Evolutionary conservation across 2,329 filamentous ascomycete genomes (phyloP), one percentile per base, ranked within the genome.

Genomic region (Alternaria longipes): DNA sequence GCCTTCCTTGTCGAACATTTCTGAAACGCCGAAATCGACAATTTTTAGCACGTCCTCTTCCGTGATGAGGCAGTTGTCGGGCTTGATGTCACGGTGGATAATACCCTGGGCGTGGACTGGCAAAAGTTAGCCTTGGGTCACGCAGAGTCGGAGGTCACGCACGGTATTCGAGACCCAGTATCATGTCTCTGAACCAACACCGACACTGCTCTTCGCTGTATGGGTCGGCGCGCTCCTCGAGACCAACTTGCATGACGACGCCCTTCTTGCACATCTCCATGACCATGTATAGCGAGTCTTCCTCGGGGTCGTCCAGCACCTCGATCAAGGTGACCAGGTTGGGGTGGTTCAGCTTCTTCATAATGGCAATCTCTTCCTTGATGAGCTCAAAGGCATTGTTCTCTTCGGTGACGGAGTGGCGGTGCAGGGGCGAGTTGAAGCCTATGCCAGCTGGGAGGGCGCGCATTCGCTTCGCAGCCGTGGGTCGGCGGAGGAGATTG

Each of bases 261-360:
- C 95, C 95, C 78, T 97, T 97, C 75, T 97, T 95, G 83, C 95
- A 99, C 92, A 97, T 97, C 78, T 99, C 95, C 78, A 99, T 86
- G 22, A 99, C 95, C 92, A 99, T 98, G 81, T 97, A 99, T 12
- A 99, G 82, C 3, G 94, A 97, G 78, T 99, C 95, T 75, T 97
- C 93, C 49, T 94, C 90, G 0, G 95, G 94, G 74, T 98, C 95
- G 76, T 98, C 95, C 53, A 99, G 83, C 3, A 99, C 95, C 80
- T 99, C 95, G 67, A 97, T 92, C 52, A 99, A 82, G 46, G 91
- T 89, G 14, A 98, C 94, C n/a, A 99, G 83, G 74, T 98, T 99
- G 28, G 89, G 90, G 74, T 99, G 95, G 74, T 97, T 90, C 47
- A 98, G 85, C 81, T 98, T 98, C 84, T 98, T 99, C 94, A 99